Base-by-base conservation (phyloP, 768 basidiomycete species). In the Russula emetica region DNA sequence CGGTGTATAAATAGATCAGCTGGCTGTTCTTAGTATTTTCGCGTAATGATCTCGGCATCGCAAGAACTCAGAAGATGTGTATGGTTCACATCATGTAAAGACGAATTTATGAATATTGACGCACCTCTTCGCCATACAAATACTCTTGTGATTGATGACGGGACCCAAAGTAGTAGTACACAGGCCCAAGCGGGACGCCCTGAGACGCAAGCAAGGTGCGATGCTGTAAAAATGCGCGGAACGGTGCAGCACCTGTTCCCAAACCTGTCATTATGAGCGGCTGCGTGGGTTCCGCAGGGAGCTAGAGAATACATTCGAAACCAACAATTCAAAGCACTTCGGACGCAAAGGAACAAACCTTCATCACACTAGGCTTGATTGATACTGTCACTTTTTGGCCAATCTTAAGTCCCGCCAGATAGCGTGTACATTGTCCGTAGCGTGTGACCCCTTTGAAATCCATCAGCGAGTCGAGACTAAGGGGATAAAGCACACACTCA, bases 331-430 rank as follows among this genome's bases (percentile, higher is more conserved):
- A 38, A 45, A 38, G 10, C 22, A 49, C 58, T 32, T 47, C 60
- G 20, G 14, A 47, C 20, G 16, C 52, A 52, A 32, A 53, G 20
- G 16, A 26, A 74, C 80, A 26, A 62, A 92, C 91, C 83, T 98
- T 98, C 97, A 99, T 98, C 32, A 99, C 97, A 72, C 94, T 97
- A 28, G 97, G 97, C 75, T 97, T 97, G 77, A 98, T 89, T 7
- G 95, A 98, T 10, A 97, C 96, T 0, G 94, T 98, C 24, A 98
- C 94, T 75, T 96, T 88, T 73, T 92, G 90, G 22, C 96, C 97
- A 42, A 88, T 74, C 71, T 84, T 83, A 50, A 99, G 82, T 45
- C 82, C 85, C 3, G 89, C 87, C 44, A 98, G 87, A 75, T 98
- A 99, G 64, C 94, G 84, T 5, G 97, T 98, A 73, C 96, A 98